Evolutionary conservation across 2,329 filamentous ascomycete species (phyloP).

Genomic region (Monilinia laxa): DNA sequence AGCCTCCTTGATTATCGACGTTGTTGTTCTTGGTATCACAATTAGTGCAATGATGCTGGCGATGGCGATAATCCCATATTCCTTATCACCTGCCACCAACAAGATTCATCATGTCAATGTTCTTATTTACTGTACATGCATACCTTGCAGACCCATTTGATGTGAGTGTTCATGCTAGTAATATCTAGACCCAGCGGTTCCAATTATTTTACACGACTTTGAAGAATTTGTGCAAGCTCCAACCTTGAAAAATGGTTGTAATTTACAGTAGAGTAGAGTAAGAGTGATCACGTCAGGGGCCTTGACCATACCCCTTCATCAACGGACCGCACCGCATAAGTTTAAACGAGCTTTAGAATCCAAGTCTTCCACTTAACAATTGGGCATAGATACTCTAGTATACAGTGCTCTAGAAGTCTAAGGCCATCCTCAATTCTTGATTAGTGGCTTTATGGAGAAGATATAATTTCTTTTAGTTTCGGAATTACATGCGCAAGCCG

Average conservation of each 20-base stretch:
- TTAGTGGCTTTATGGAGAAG: conserved; percentile 1
- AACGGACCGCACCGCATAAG: conserved; percentile 18
- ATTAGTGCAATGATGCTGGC: neutral
- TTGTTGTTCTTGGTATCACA: neutral
- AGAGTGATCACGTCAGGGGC: too few relatives aligned
- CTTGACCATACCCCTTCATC: conserved; percentile 6
- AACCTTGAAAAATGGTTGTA: conserved; percentile 1
- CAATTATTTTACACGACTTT: neutral
- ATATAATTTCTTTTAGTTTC: conserved; percentile 8
- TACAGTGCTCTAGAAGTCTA: neutral
- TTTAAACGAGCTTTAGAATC: conserved; percentile 9
- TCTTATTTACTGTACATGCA: conserved; percentile 5
- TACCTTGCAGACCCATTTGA: conserved; percentile 18
- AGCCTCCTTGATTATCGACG: conserved; percentile 7
- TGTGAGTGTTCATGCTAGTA: conserved; percentile 20
- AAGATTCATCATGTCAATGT: neutral
- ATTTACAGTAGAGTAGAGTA: neutral
- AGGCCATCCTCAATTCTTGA: conserved; percentile 3
- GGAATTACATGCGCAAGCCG: conserved; percentile 3
- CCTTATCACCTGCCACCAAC: conserved; percentile 15
- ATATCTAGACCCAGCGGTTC: neutral
- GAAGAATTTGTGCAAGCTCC: conserved; percentile 3
- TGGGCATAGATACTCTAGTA: neutral
- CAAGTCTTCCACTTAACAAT: neutral
- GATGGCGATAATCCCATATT: neutral